Conservation (phyloP, 2,329 filamentous ascomycete species). For the Penicillium sp. region DNA sequence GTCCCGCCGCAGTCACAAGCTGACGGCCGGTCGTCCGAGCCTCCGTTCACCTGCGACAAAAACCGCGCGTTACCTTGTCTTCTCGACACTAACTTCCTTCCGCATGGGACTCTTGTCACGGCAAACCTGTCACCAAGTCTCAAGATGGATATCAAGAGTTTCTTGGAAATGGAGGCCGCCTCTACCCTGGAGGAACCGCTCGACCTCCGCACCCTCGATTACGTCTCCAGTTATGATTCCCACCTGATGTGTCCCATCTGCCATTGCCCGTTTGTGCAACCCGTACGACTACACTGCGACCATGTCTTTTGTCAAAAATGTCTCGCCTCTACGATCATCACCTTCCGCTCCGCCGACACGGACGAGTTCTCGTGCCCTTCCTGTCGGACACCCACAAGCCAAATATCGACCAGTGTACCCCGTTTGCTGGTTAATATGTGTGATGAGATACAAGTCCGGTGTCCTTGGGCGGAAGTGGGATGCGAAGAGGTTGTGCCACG, state of each 20-base stretch:
- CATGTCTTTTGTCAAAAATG: slow-evolving; percentile 60
- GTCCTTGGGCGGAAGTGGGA: slow-evolving; percentile 50
- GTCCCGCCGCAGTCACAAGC: slow-evolving; percentile 8
- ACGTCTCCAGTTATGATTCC: slow-evolving; percentile 50
- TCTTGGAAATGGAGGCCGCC: slow-evolving; percentile 26
- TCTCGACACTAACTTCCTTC: background rate
- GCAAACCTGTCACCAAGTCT: background rate
- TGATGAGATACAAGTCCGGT: slow-evolving; percentile 55
- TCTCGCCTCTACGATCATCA: slow-evolving; percentile 45
- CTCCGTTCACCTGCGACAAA: slow-evolving; percentile 1
- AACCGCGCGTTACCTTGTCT: background rate
- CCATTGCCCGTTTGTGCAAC: slow-evolving; percentile 56
- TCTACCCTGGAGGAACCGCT: slow-evolving; percentile 32
- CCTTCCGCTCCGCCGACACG: slow-evolving; percentile 24
- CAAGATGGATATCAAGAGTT: slow-evolving; percentile 30
- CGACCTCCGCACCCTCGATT: slow-evolving; percentile 55
- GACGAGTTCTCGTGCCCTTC: slow-evolving; percentile 49
- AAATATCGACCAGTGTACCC: slow-evolving; percentile 42
- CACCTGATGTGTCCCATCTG: slow-evolving; percentile 62
- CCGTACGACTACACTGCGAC: slow-evolving; percentile 55
- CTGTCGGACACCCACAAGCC: slow-evolving; percentile 46
- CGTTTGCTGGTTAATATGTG: slow-evolving; percentile 56
- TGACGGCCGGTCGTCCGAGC: slow-evolving; percentile 8
- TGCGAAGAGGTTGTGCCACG: slow-evolving; percentile 51
- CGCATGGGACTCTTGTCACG: background rate